Conservation (phyloP, 2,329 filamentous ascomycete genomes). For the Colletotrichum sp. region DNA sequence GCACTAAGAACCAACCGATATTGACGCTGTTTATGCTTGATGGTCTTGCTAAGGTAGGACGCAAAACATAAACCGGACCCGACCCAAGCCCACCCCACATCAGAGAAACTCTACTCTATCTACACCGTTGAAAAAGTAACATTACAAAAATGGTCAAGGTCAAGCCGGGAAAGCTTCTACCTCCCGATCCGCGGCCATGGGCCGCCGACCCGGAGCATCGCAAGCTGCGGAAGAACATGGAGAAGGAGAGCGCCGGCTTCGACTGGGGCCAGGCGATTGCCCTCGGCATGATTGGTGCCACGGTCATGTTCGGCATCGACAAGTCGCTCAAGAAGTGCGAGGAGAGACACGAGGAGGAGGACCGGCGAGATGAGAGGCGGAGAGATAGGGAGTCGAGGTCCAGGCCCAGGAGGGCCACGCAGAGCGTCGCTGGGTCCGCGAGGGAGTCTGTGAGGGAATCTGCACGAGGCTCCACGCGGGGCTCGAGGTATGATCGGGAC, state of each 20-base stretch:
- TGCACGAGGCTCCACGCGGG: neutral
- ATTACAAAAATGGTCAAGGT: conserved; percentile 8
- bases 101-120: too few relatives aligned
- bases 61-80: neutral
- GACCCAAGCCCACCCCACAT: neutral
- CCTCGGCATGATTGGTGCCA: conserved; percentile 39
- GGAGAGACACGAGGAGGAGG: conserved; percentile 17
- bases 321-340: conserved; percentile 36
- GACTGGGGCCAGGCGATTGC: conserved; percentile 43
- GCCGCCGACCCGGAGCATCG: conserved; percentile 42
- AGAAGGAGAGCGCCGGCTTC: conserved; percentile 42
- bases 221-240: conserved; percentile 38
- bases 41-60: neutral
- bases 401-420: neutral
- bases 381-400: neutral
- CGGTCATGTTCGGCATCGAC: conserved; percentile 43
- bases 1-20: neutral
- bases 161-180: conserved; percentile 22
- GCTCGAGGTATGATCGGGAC: neutral
- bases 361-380: conserved; percentile 8
- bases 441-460: neutral
- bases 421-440: neutral
- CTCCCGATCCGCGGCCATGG: conserved; percentile 36
- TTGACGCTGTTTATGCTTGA: neutral
- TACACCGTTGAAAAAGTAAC: neutral